Evolutionary conservation across 305 asterid species (phyloP), one percentile per base, ranked within the genome.

Genomic region (Coffea humblotiana): DNA sequence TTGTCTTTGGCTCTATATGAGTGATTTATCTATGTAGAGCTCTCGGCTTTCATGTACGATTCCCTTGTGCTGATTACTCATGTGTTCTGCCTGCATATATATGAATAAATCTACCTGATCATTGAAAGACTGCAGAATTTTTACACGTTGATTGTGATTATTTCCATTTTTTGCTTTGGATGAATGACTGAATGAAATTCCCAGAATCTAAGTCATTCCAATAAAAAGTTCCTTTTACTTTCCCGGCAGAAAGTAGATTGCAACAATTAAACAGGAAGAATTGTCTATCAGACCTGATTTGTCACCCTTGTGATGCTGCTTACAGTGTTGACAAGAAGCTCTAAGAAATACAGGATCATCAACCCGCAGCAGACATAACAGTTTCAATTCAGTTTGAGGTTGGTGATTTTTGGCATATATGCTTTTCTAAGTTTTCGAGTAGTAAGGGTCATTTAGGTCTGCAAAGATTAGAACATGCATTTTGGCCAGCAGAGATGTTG

Each of bases 351-450:
- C 43, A 51, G 0, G 10, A 71, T 9, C 70, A 37, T 70, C 76
- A 45, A 16, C 25, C 25, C 9, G 25, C 65, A 63, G 54, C 23
- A 49, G 71, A 60, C 21, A 48, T 52, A 19, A 32, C 37, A 40
- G 71, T 73, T 72, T 63, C 63, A 48, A 32, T 12, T 5, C 64
- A 64, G 45, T 48, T n/a, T 21, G 54, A 80, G 83, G 83, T 80
- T 25, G 68, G 71, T 52, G 49, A 71, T 8, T 66, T 14, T n/a
- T 2, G 37, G 15, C 9, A 19, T 8, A 35, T 25, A 25, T 48
- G 0, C n/a, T 1, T 54, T 40, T 40, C 4, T 18, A n/a, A 52
- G 12, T n/a, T 9, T 8, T 4, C 2, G 0, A 29, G 23, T 7
- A 32, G n/a, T 67, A 25, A 35, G 60, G 48, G 66, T n/a, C 77